phyloP scores from a whole-genome alignment of 306 rosid species.

The Glycyrrhiza uralensis region DNA sequence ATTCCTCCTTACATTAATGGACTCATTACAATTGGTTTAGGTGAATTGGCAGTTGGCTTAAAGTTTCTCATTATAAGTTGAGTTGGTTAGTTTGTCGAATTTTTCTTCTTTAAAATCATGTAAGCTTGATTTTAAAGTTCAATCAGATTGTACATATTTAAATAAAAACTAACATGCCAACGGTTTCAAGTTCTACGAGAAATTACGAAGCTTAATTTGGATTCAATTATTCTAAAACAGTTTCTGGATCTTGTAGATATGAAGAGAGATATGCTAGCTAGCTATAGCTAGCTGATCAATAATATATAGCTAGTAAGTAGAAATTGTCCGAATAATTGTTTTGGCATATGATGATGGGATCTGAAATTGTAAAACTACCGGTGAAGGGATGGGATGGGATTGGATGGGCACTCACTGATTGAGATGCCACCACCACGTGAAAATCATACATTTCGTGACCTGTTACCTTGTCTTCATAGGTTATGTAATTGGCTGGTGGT shows the following conservation, averaged over 20 bases:
- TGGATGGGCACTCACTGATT: no score
- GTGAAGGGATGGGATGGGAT: no score
- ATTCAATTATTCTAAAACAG: slow-evolving; percentile 12
- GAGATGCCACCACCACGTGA: slow-evolving; percentile 6
- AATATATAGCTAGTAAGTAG: neutral
- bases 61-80: no score
- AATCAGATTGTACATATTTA: no score
- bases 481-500: neutral
- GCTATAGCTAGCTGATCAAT: slow-evolving; percentile 2
- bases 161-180: no score
- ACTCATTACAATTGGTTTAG: neutral
- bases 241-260: neutral
- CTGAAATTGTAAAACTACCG: neutral
- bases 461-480: neutral
- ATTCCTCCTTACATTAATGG: neutral
- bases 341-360: neutral
- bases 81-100: neutral
- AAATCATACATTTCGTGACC: neutral
- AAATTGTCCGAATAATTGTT: neutral
- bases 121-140: neutral
- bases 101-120: neutral
- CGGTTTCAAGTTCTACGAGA: no score
- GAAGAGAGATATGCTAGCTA: neutral
- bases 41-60: neutral
- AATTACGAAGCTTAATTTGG: neutral